Evolutionary conservation across 176 grass and related monocot genomes (phyloP), one percentile per base, ranked within the genome.

Genomic region (Elaeis guineensis): DNA sequence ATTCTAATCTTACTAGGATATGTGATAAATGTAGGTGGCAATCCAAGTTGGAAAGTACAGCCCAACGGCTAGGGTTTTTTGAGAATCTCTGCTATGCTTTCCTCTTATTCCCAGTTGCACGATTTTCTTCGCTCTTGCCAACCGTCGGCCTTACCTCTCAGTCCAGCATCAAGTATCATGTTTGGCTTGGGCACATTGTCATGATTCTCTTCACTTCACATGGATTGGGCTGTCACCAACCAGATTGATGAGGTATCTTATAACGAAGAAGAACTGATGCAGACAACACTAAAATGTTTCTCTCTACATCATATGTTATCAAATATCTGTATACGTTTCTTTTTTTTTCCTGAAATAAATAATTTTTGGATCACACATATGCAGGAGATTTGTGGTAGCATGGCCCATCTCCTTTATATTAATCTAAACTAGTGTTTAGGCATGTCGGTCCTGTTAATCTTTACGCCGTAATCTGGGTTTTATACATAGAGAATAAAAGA

Each of bases 141-240:
- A 61, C 78, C 19, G 16, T 84, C 4, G 86, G 86, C 55, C 80
- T 89, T 50, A 84, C 80, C 49, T 81, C 86, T 1, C 80, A 89
- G 9, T 57, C 80, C 25, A 71, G 80, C 77, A 67, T 89, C 72
- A 89, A 74, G 69, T 89, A 89, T 70, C 86, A 89, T 12, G 63
- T 84, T 54, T 89, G 86, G 86, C 50, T 84, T 6, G 80, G 86
- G 2, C 49, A 89, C 7, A 63, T 75, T 24, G 64, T 17, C 16
- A 75, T 89, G 86, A 23, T 49, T 17, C 12, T 89, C 50, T 84
- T 84, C 58, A 63, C 59, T 5, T 49, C 55, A 18, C 86, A 89
- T 48, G 77, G 77, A 70, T 65, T 89, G 77, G 77, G 80, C 69
- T 30, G 25, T 53, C 4, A 89, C 86, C 6, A 19, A 78, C 28